Conservation (phyloP, 768 basidiomycete genomes). For the Collybia nuda region DNA sequence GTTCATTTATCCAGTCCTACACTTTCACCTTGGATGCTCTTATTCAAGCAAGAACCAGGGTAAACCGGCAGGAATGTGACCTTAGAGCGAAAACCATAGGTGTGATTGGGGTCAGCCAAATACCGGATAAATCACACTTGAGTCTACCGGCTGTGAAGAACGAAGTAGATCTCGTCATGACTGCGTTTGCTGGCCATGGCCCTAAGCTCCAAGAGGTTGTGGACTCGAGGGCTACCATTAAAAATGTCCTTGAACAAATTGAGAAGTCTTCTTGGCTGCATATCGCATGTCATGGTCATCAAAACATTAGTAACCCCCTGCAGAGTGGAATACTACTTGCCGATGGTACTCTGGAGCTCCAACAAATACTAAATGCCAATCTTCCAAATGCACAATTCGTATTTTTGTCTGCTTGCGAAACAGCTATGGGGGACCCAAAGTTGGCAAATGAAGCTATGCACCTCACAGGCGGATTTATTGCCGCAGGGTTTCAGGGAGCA, state of each 20-base stretch:
- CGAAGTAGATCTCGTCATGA: background rate
- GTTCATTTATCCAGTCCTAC: slow-evolving; percentile 7
- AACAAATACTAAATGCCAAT: slow-evolving; percentile 17
- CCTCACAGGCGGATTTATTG: too few relatives aligned
- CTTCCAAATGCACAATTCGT: slow-evolving; percentile 29
- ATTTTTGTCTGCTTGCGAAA: slow-evolving; percentile 17
- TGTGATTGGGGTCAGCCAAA: background rate
- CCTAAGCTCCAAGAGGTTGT: background rate
- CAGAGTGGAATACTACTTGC: slow-evolving; percentile 13
- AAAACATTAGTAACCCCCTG: slow-evolving; percentile 11
- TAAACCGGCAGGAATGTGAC: background rate
- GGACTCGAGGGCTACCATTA: slow-evolving; percentile 2
- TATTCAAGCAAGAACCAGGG: slow-evolving; percentile 2
- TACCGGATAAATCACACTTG: background rate
- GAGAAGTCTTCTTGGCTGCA: slow-evolving; percentile 13
- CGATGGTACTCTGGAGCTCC: slow-evolving; percentile 15
- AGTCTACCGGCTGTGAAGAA: background rate
- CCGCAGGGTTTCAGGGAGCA: too few relatives aligned
- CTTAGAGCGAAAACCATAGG: background rate
- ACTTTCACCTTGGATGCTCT: slow-evolving; percentile 4
- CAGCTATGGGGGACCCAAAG: slow-evolving; percentile 10
- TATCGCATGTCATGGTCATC: slow-evolving; percentile 21
- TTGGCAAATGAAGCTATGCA: background rate
- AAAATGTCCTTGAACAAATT: slow-evolving; percentile 4
- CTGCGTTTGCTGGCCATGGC: background rate